Evolutionary conservation across 345 rosid species (phyloP).

Genomic region (Populus alba): DNA sequence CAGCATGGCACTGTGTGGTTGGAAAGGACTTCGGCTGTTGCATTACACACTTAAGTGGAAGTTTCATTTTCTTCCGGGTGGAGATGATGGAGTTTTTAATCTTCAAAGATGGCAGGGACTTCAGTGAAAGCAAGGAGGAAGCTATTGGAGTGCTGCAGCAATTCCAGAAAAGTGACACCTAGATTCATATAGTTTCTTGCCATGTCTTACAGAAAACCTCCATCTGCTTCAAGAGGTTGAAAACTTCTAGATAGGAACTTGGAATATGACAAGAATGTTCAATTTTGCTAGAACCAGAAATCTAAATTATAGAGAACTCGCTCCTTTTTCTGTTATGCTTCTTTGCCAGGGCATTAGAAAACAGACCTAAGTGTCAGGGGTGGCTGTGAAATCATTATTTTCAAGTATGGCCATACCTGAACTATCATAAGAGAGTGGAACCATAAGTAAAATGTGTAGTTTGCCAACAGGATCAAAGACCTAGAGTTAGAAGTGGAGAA

Average conservation of each 20-base stretch:
- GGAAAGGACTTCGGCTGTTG: constrained; percentile 51
- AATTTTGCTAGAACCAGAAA: neutral
- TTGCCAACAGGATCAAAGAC: neutral
- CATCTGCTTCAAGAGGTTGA: neutral
- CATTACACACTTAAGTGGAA: constrained; percentile 46
- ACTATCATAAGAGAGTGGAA: neutral
- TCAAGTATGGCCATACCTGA: neutral
- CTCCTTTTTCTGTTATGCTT: neutral
- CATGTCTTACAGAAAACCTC: neutral
- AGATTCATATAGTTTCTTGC: neutral
- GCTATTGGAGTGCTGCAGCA: constrained; percentile 37
- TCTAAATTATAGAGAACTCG: neutral
- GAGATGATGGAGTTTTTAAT: constrained; percentile 52
- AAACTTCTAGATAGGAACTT: neutral
- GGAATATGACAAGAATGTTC: neutral
- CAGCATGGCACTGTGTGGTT: constrained; percentile 54
- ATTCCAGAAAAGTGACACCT: constrained; percentile 8
- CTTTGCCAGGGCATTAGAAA: neutral
- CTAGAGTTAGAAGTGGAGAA: neutral
- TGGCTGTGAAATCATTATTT: neutral
- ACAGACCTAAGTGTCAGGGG: neutral
- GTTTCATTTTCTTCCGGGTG: constrained; percentile 45
- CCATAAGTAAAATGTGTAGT: neutral
- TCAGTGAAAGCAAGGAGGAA: constrained; percentile 43
- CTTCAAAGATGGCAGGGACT: constrained; percentile 51